phyloP scores from a whole-genome alignment of 2,329 filamentous ascomycete genomes.

The Exophiala sideris region DNA sequence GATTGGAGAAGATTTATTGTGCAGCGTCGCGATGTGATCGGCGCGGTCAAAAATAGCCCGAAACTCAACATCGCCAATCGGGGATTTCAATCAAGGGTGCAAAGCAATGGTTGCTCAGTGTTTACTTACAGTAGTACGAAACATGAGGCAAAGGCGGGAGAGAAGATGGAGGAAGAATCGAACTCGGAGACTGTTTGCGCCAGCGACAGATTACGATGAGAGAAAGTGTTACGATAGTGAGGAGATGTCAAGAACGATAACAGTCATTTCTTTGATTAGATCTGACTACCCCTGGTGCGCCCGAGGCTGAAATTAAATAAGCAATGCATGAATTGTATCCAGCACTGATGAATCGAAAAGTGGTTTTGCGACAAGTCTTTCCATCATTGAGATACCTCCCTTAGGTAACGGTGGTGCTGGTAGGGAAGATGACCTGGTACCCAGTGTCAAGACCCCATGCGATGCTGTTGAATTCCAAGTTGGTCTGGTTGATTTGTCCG shows the following conservation, averaged over 20 bases:
- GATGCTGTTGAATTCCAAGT: slow-evolving; percentile 26
- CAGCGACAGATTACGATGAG: too few species aligned
- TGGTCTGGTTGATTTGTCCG: slow-evolving; percentile 11
- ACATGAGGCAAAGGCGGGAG: not conserved
- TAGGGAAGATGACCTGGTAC: slow-evolving; percentile 21
- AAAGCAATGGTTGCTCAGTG: not conserved
- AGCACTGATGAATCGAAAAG: not conserved
- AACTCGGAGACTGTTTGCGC: too few species aligned
- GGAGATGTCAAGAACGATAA: too few species aligned
- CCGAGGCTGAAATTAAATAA: too few species aligned
- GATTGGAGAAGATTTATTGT: not conserved
- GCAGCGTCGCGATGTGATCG: not conserved
- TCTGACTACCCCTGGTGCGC: too few species aligned
- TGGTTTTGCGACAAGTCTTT: not conserved
- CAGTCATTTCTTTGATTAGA: too few species aligned
- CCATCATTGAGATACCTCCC: not conserved
- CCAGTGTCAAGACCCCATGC: slow-evolving; percentile 24
- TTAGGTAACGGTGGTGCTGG: not conserved
- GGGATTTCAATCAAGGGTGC: not conserved
- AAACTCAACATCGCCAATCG: not conserved
- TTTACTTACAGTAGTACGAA: too few species aligned
- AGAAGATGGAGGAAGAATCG: not conserved
- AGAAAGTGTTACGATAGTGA: too few species aligned
- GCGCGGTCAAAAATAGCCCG: not conserved
- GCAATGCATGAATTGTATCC: not conserved